Evolutionary conservation across 78 protist species (phyloP), one percentile per base, ranked within the genome.

Genomic region (Dictyostelium capitatum): DNA sequence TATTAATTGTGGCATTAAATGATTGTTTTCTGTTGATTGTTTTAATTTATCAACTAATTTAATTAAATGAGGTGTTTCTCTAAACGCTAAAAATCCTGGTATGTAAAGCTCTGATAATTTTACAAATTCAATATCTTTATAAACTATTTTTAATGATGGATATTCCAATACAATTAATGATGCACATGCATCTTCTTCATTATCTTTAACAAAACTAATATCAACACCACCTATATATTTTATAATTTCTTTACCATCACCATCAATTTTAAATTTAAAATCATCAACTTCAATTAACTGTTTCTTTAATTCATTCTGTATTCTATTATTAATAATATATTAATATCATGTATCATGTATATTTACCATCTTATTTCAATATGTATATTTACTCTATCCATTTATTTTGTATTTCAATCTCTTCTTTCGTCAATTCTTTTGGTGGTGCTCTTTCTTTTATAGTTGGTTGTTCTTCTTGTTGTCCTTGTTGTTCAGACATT

Each of bases 1-100:
- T 17, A 79, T 23, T 8, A 95, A 82, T 41, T 95, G 95, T 37
- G 96, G 96, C 7, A 50, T n/a, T 59, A 92, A 41, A 15, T 87
- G 78, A 9, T 82, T 56, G 17, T 83, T 0, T 0, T 54, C 73
- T 11, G 9, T 4, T 14, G 64, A 48, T 15, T n/a, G 8, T 28
- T 72, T 57, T 48, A 92, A 43, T 5, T 59, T 64, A 5, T 83
- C 64, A 7, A 95, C 57, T 72, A 91, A 47, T 15, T 20, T 11
- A 1, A 75, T 84, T 50, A 91, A 12, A 17, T 57, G 79, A 12
- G 83, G 85, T 12, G 54, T 25, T 74, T 95, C 97, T 32, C 97
- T 43, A 37, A 90, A 95, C 23, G 95, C 97, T 28, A 95, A 62
- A 54, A 95, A 95, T 7, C 97, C 95, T 17, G 97, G 92, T 37